A percentile compares a stretch with the other conserved stretches of the same genome.
These are phyloP conservation scores for Triticum dicoccoides DNA, from an alignment of 176 grass and related monocot genomes.

Conservation along the genomic window DNA sequence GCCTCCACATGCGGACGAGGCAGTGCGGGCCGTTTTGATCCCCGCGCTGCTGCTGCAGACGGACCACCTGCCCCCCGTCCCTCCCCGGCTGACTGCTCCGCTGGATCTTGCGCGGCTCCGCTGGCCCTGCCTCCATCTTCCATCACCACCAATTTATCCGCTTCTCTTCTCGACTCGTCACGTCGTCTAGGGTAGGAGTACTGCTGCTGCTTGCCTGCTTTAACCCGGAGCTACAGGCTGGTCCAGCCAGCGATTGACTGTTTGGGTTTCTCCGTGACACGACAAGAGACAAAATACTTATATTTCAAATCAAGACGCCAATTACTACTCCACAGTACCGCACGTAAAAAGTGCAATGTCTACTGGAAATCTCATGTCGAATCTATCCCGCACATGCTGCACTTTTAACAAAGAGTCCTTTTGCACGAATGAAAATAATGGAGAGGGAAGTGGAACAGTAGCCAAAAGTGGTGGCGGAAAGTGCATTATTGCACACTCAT, in stretches of 20 bases:
- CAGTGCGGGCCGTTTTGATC: neutral
- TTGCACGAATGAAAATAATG: neutral
- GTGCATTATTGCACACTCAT: slow-evolving; percentile 41
- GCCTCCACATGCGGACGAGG: slow-evolving; percentile 35
- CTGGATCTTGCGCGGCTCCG: slow-evolving; percentile 5
- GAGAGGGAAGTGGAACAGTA: neutral
- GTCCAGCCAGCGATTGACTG: neutral
- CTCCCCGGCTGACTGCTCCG: neutral
- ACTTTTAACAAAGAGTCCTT: neutral
- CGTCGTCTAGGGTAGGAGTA: neutral
- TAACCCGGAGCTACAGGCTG: neutral
- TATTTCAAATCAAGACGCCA: neutral
- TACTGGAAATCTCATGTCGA: neutral
- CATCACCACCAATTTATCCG: neutral
- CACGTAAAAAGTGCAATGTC: neutral
- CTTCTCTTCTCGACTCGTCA: neutral
- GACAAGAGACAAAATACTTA: neutral
- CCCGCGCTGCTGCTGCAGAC: slow-evolving; percentile 4
- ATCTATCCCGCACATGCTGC: neutral
- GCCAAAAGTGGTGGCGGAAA: neutral
- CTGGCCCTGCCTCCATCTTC: neutral
- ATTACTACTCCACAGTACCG: neutral
- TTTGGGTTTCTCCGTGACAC: neutral
- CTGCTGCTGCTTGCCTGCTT: no score
- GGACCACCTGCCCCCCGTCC: neutral